Conservation (phyloP, 148 eudicot species). For the Nepenthes mirabilis region DNA sequence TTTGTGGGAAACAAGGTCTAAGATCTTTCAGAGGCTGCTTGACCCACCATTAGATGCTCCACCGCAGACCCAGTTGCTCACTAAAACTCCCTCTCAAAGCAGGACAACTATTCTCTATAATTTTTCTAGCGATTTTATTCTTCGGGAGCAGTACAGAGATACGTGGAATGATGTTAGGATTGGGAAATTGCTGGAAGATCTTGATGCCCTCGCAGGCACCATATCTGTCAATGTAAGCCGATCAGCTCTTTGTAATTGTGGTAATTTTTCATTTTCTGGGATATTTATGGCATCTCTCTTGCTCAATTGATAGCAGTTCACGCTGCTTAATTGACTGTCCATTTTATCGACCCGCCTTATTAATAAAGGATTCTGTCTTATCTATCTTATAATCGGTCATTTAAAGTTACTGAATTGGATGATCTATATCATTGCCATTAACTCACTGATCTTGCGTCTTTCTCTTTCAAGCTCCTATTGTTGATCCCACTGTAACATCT, state of each 20-base stretch:
- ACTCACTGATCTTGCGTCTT: too few species aligned
- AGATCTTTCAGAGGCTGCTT: slow-evolving; percentile 58
- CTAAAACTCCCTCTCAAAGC: slow-evolving; percentile 56
- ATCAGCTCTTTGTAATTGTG: neutral
- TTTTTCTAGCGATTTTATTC: slow-evolving; percentile 66
- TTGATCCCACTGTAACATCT: too few species aligned
- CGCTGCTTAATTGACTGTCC: too few species aligned
- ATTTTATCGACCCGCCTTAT: too few species aligned
- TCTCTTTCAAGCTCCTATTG: too few species aligned
- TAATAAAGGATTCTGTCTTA: too few species aligned
- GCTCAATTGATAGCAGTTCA: neutral
- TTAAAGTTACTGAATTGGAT: too few species aligned
- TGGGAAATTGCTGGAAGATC: slow-evolving; percentile 95
- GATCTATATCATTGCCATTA: too few species aligned
- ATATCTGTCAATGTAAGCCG: slow-evolving; percentile 77
- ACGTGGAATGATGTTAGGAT: slow-evolving; percentile 86
- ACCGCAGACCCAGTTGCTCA: slow-evolving; percentile 58
- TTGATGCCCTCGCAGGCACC: slow-evolving; percentile 98
- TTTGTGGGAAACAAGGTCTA: slow-evolving; percentile 84
- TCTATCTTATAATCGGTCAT: too few species aligned
- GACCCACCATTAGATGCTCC: slow-evolving; percentile 65
- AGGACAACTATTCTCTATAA: slow-evolving; percentile 57
- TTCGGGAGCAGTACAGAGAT: slow-evolving; percentile 94
- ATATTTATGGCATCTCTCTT: neutral
- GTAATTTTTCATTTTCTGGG: neutral